These are phyloP conservation scores for Trichoderma erinaceum DNA, from an alignment of 495 filamentous ascomycete species.

Conservation along the genomic window DNA sequence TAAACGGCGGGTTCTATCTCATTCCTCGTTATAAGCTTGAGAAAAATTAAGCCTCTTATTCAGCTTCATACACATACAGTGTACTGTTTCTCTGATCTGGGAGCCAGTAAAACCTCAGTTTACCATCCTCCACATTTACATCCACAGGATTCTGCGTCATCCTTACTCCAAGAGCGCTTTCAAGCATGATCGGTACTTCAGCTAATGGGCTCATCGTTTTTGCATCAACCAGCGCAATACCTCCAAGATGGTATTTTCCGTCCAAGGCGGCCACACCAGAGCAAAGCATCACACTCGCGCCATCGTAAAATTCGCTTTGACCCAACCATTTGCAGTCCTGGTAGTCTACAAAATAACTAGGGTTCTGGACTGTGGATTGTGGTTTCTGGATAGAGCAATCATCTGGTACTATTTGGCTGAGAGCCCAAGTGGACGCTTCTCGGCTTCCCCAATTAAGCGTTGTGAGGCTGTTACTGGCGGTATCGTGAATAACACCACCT, in stretches of 20 bases:
- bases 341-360: constrained; percentile 32
- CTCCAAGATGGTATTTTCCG: constrained; percentile 22
- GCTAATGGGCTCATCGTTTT: constrained; percentile 29
- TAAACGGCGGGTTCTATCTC: too few species aligned
- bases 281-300: constrained; percentile 32
- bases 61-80: constrained; percentile 33
- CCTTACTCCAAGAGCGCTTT: constrained; percentile 25
- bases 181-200: constrained; percentile 32
- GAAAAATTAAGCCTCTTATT: too few species aligned
- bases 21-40: too few species aligned
- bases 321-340: constrained; percentile 39
- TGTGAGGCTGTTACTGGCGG: constrained; percentile 24
- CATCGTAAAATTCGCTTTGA: constrained; percentile 21
- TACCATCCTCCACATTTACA: constrained; percentile 30
- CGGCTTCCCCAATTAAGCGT: constrained; percentile 34
- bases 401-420: constrained; percentile 13
- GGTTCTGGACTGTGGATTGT: constrained; percentile 21
- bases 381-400: constrained; percentile 17
- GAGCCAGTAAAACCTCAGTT: constrained; percentile 31
- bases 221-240: constrained; percentile 33
- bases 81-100: constrained; percentile 34
- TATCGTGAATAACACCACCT: constrained; percentile 32
- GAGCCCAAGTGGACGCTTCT: constrained; percentile 28
- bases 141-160: constrained; percentile 36
- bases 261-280: constrained; percentile 29